These are phyloP conservation scores for Fomitopsis pulvina DNA, from an alignment of 768 basidiomycete genomes.

Conservation along the genomic window DNA sequence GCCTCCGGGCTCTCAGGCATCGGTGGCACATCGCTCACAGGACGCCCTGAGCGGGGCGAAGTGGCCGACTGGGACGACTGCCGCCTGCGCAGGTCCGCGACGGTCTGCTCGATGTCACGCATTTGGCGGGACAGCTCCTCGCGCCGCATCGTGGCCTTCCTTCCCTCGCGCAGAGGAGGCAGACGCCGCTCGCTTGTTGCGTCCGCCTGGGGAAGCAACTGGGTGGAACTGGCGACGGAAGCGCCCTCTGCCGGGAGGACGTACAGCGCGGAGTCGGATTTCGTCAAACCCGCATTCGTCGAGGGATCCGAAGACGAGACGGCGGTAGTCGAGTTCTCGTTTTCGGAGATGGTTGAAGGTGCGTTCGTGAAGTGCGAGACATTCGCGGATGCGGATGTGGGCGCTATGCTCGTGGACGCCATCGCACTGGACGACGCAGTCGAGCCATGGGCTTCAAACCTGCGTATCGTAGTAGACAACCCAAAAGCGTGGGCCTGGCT, in stretches of 20 bases:
- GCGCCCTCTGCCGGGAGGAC: neutral
- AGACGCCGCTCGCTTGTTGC: neutral
- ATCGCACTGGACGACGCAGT: neutral
- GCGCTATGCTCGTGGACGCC: neutral
- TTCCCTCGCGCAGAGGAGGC: neutral
- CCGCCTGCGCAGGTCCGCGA: constrained; percentile 1
- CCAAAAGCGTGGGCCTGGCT: neutral
- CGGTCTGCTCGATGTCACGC: neutral
- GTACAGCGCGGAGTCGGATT: neutral
- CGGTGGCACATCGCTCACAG: neutral
- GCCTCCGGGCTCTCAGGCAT: neutral
- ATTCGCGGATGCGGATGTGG: neutral
- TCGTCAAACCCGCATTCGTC: neutral
- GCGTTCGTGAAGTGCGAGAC: neutral
- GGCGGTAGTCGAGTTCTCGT: neutral
- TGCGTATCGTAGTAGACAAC: neutral
- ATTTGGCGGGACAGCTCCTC: constrained; percentile 2
- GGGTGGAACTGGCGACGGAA: neutral
- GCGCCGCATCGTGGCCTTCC: neutral
- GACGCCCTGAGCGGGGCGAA: neutral
- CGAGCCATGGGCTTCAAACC: neutral
- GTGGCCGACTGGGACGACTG: neutral
- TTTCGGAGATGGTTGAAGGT: neutral
- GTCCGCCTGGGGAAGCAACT: neutral
- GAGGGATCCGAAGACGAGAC: neutral